phyloP scores from a whole-genome alignment of 2,329 filamentous ascomycete species.

The Aspergillus sp. region DNA sequence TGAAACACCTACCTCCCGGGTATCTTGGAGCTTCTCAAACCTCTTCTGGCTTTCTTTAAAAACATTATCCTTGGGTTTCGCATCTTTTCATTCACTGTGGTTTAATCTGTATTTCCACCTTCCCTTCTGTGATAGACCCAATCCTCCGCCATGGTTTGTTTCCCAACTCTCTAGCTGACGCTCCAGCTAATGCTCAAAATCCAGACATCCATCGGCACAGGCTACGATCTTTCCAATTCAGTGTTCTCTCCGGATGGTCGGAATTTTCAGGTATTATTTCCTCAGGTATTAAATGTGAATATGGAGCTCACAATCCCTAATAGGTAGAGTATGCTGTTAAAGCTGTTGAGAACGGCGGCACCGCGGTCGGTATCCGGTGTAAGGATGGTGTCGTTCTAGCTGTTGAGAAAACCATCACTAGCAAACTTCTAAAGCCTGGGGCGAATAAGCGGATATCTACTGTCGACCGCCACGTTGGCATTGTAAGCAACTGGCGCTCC shows the following conservation, averaged over 20 bases:
- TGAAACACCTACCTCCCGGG: not conserved
- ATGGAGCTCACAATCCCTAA: slow-evolving; percentile 16
- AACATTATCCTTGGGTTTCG: not conserved
- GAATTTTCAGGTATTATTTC: slow-evolving; percentile 79
- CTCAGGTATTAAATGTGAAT: not conserved
- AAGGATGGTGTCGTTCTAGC: slow-evolving; percentile 96
- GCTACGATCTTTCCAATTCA: slow-evolving; percentile 98
- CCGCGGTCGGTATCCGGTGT: slow-evolving; percentile 92
- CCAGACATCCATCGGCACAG: slow-evolving; percentile 98
- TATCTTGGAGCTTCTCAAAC: not conserved
- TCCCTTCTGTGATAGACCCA: not conserved
- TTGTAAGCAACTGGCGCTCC: slow-evolving; percentile 63
- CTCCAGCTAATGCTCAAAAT: slow-evolving; percentile 17
- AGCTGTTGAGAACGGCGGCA: slow-evolving; percentile 97
- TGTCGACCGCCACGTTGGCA: slow-evolving; percentile 88
- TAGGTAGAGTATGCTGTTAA: slow-evolving; percentile 94
- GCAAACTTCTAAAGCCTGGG: slow-evolving; percentile 90
- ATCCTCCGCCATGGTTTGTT: slow-evolving; percentile 23
- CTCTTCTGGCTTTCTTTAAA: not conserved
- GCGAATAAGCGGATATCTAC: slow-evolving; percentile 98
- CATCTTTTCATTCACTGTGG: not conserved
- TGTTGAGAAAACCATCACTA: slow-evolving; percentile 92
- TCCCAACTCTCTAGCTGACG: not conserved
- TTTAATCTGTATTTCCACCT: not conserved
- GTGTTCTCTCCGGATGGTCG: slow-evolving; percentile 99